Evolutionary conservation across 176 grass and related monocot genomes (phyloP).

Genomic region (Poa annua): DNA sequence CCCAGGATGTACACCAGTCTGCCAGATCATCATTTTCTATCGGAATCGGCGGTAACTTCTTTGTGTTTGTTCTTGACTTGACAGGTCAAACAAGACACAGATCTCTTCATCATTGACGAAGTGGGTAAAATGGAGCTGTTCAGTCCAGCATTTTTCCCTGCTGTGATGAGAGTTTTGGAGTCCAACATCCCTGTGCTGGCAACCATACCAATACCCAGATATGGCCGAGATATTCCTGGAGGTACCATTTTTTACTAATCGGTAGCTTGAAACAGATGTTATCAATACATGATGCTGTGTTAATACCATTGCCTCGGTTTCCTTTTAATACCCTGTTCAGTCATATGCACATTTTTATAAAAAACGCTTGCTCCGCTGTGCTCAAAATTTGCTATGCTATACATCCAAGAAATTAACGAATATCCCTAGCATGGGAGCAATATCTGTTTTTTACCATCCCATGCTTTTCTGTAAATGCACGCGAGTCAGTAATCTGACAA

Average conservation of each 20-base stretch:
- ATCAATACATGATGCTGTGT: neutral
- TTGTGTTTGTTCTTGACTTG: slow-evolving; percentile 40
- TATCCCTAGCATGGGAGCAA: neutral
- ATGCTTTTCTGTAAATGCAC: neutral
- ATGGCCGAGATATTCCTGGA: slow-evolving; percentile 85
- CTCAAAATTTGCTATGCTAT: neutral
- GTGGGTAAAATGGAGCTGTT: slow-evolving; percentile 97
- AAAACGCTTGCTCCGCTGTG: neutral
- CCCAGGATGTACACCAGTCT: neutral
- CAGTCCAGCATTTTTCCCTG: slow-evolving; percentile 81
- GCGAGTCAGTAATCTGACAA: neutral
- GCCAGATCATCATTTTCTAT: neutral
- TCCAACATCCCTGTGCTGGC: slow-evolving; percentile 75
- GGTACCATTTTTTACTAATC: slow-evolving; percentile 48
- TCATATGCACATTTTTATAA: neutral
- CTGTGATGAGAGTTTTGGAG: slow-evolving; percentile 84
- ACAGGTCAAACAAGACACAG: slow-evolving; percentile 76
- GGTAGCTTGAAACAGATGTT: neutral
- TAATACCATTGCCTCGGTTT: neutral
- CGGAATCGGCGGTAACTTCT: neutral
- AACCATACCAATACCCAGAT: slow-evolving; percentile 71
- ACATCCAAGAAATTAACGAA: neutral
- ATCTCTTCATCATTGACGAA: slow-evolving; percentile 97
- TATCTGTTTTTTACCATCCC: neutral
- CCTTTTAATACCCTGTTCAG: neutral